Conservation (phyloP, 805 yeast genomes). For the Sugiyamaella floridensis region DNA sequence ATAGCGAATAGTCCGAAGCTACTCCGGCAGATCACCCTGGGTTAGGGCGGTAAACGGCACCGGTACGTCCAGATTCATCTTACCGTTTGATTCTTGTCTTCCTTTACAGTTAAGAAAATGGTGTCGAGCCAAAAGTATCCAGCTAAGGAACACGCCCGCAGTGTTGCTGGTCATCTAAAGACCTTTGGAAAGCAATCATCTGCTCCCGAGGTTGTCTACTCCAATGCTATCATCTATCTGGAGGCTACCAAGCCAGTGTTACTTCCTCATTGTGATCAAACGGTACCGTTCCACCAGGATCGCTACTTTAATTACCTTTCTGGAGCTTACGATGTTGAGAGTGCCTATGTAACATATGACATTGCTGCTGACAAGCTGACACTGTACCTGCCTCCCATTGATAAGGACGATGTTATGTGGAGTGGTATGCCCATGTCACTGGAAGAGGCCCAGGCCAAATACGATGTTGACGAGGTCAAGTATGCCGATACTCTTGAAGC, state of each 20-base stretch:
- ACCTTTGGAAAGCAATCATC: slow-evolving; percentile 28
- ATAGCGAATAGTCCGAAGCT: background rate
- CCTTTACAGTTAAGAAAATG: slow-evolving; percentile 9
- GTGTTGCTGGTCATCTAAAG: slow-evolving; percentile 22
- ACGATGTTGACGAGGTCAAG: slow-evolving; percentile 76
- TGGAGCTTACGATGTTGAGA: slow-evolving; percentile 71
- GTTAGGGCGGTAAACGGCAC: background rate
- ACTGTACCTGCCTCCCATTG: slow-evolving; percentile 75
- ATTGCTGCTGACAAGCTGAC: slow-evolving; percentile 49
- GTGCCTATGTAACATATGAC: slow-evolving; percentile 59
- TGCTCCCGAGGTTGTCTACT: slow-evolving; percentile 31
- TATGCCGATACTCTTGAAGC: slow-evolving; percentile 47
- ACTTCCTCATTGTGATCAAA: slow-evolving; percentile 73
- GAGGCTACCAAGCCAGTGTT: slow-evolving; percentile 35
- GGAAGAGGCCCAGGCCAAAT: slow-evolving; percentile 57
- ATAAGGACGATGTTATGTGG: slow-evolving; percentile 92
- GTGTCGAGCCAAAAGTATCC: slow-evolving; percentile 52
- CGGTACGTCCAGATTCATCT: background rate
- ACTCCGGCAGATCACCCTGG: background rate
- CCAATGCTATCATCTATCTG: slow-evolving; percentile 31
- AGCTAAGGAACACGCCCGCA: slow-evolving; percentile 65
- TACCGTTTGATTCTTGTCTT: background rate
- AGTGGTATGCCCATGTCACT: slow-evolving; percentile 74
- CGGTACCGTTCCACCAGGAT: slow-evolving; percentile 76
- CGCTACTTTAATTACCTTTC: slow-evolving; percentile 82